These are phyloP conservation scores for Mrakia frigida DNA, from an alignment of 768 basidiomycete species.

Conservation along the genomic window DNA sequence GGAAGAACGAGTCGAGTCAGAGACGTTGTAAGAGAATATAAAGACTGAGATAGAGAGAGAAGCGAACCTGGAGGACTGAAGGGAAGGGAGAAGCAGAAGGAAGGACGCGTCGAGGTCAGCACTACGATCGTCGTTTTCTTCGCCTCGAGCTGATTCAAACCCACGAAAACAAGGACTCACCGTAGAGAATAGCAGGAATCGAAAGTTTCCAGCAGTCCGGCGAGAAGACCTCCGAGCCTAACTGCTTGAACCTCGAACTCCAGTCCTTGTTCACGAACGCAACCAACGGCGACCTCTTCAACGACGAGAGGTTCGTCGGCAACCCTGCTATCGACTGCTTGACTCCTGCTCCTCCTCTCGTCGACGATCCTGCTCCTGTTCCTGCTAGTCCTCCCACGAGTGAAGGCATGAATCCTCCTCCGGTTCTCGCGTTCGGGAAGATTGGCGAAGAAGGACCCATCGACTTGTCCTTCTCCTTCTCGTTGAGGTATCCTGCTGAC, in stretches of 20 bases:
- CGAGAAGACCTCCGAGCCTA: conserved; percentile 70
- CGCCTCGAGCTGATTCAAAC: not conserved
- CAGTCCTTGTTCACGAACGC: conserved; percentile 32
- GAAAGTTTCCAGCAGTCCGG: conserved; percentile 95
- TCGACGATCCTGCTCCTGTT: not conserved
- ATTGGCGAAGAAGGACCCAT: not conserved
- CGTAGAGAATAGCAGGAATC: conserved; percentile 89
- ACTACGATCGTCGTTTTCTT: not conserved
- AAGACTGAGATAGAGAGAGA: conserved; percentile 47
- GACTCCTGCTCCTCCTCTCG: not conserved
- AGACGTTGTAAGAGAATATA: conserved; percentile 45
- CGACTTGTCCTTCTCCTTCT: conserved; percentile 11
- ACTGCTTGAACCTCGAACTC: conserved; percentile 51
- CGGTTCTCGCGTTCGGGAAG: not conserved
- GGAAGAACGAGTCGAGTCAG: not conserved
- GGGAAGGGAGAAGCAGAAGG: not conserved
- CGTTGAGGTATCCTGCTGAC: conserved; percentile 9
- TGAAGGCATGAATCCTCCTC: conserved; percentile 18
- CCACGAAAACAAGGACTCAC: conserved; percentile 44
- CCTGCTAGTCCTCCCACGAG: not conserved
- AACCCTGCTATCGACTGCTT: conserved; percentile 8
- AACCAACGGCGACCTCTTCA: conserved; percentile 24
- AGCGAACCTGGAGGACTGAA: conserved; percentile 15
- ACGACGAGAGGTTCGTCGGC: not conserved
- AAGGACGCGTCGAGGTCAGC: not conserved